Base-by-base conservation (phyloP, 176 grass and related monocot species). In the Oryza meyeriana region DNA sequence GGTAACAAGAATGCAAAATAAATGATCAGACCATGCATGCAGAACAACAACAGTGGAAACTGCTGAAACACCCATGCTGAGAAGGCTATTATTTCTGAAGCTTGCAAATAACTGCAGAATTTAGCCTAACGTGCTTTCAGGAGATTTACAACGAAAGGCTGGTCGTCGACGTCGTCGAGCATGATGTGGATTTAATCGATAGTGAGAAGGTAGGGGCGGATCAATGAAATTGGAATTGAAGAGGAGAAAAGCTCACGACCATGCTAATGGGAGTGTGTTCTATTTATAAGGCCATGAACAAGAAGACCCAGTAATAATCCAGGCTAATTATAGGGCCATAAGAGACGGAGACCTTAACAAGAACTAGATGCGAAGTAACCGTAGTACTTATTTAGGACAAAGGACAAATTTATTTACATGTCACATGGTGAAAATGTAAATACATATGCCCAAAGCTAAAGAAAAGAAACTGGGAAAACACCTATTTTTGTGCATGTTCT, bases 221-320 rank as follows among this genome's bases (percentile, higher is more conserved):
- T 57, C 52, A 9, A 50, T 42, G 22, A 20, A 26, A 58, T 27
- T 32, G 69, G 45, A 38, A 45, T 14, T 31, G 62, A 27, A 42
- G 70, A 26, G 2, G 18, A 34, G 18, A 66, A 66, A 77, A 77
- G 61, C 65, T 81, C 24, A 8, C 22, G 78, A 73, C 47, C 66
- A 73, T 47, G 83, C 72, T 50, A 69, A 83, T 39, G 74, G 74
- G 62, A 79, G 33, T 30, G 52, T 38, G 68, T 62, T 83, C 84
- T 86, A 90, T 90, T 86, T 90, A 90, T 90, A 90, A 90, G 63
- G 74, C 38, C 39, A 76, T 50, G 63, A 77, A 67, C 73, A 50
- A 61, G 30, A 74, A 78, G 68, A 75, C 36, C 12, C 66, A 18
- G 79, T 44, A 67, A 84, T 72, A 59, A 61, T 75, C 16, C 25